A percentile compares a stretch with the other conserved stretches of the same genome.
phyloP scores from a whole-genome alignment of 2,329 filamentous ascomycete species.

The Diaporthe sp. region DNA sequence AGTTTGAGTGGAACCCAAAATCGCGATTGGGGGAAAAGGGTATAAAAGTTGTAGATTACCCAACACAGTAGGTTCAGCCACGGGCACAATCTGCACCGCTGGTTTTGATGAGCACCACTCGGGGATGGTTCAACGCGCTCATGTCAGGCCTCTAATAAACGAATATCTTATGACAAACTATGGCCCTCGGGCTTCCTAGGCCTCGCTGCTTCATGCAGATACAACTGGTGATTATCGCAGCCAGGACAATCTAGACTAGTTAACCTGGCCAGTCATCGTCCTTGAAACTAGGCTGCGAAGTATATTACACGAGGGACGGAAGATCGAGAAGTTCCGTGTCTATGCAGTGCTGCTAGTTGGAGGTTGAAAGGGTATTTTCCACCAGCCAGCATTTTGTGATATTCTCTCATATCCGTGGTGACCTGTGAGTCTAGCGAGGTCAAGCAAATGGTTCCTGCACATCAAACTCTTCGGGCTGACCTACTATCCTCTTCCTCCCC shows the following conservation, averaged over 20 bases:
- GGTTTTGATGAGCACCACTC: slow-evolving; percentile 19
- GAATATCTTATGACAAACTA: slow-evolving; percentile 12
- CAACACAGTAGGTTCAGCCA: background rate
- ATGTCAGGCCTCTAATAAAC: slow-evolving; percentile 28
- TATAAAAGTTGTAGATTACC: slow-evolving; percentile 26
- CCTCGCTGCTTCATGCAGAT: background rate
- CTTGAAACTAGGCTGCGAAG: too few species aligned
- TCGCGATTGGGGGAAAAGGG: background rate
- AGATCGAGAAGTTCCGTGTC: background rate
- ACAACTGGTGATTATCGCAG: background rate
- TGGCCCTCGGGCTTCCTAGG: background rate
- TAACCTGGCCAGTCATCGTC: background rate
- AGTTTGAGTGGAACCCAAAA: background rate
- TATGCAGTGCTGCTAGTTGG: background rate
- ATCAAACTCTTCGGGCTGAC: background rate
- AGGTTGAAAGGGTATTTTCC: background rate
- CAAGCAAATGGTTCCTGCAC: background rate
- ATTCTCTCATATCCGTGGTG: background rate
- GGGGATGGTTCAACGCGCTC: background rate
- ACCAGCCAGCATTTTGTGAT: background rate
- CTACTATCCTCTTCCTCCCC: background rate
- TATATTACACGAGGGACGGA: background rate
- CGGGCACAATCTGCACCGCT: slow-evolving; percentile 1
- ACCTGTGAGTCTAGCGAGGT: background rate
- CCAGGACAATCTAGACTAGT: background rate